Base-by-base conservation (phyloP, 371 early-diverging fungal species). In the Mortierella sp. region DNA sequence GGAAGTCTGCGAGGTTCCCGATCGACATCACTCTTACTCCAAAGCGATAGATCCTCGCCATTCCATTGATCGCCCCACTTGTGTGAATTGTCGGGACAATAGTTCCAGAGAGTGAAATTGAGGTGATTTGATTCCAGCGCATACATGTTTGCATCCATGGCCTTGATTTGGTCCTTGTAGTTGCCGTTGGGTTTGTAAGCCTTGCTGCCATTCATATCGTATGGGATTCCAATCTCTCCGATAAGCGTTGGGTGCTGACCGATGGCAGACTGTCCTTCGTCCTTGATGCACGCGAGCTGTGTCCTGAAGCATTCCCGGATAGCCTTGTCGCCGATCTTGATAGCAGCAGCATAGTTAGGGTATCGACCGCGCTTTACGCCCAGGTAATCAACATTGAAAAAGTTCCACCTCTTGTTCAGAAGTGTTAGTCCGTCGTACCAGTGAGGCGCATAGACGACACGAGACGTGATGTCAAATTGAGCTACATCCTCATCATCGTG, bases 201-300 rank as follows among this genome's bases (percentile, higher is more conserved):
- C 43, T 64, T 70, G 43, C 61, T 56, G 19, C 61, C 60, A 54
- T 89, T 82, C 83, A 92, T 84, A 53, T 92, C 92, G 56, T 87
- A 90, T 0, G 92, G 91, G 47, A 92, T 90, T 37, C 92, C 92
- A 49, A 87, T 89, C 71, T 92, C 92, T 17, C 92, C 92, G 15
- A 92, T 72, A 1, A 92, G 54, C 41, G 84, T 85, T 14, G 92
- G 92, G 58, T 80, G 62, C 23, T 60, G 55, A 26, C 81, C 89
- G 6, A 90, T 59, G 8, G 79, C 71, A 1, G 76, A 64, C 4
- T 56, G 60, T 2, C 88, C 88, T 60, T 92, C 92, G 9, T 56
- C 52, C 56, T 81, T 70, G 53, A 91, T 82, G 6, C 84, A 76
- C 6, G 72, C 78, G 3, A 92, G 68, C 51, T 89, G 90, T 24